A percentile compares a stretch with the other conserved stretches of the same genome.
Evolutionary conservation across 169 alveolate genomes (phyloP).

Genomic region (Blepharisma undulans): DNA sequence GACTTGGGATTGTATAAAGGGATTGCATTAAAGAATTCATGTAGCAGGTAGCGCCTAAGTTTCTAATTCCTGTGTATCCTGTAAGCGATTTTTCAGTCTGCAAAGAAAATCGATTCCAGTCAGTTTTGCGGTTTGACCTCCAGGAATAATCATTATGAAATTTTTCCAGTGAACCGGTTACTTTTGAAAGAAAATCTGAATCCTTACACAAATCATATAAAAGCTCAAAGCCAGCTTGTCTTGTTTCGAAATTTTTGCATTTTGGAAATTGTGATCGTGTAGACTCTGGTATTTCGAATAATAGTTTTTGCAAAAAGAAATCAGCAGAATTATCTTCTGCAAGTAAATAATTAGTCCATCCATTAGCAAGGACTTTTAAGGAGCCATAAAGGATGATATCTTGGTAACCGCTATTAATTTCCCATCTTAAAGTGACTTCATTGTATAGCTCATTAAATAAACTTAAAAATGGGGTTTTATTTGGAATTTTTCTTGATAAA

Average conservation of each 20-base stretch:
- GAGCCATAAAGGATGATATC: not conserved
- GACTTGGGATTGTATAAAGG: constrained; percentile 94
- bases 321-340: not conserved
- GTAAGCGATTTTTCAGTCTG: constrained; percentile 81
- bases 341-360: not conserved
- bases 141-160: constrained; percentile 56
- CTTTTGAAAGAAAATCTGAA: not conserved
- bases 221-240: constrained; percentile 49
- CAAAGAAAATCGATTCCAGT: constrained; percentile 63
- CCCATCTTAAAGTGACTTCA: not conserved
- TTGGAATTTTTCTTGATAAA: not conserved
- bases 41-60: constrained; percentile 98
- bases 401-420: not conserved
- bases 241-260: constrained; percentile 46
- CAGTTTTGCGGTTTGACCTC: constrained; percentile 66
- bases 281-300: constrained; percentile 37
- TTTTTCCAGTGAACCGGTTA: not conserved
- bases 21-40: constrained; percentile 98
- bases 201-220: not conserved
- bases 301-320: not conserved
- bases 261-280: constrained; percentile 30
- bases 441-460: not conserved
- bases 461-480: not conserved
- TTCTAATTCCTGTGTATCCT: constrained; percentile 94
- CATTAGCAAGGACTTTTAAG: not conserved